Percentiles rank a stretch among this genome's conserved stretches.
phyloP scores from a whole-genome alignment of 1,284 basidiomycete species.

The Cutaneotrichosporon sp. region DNA sequence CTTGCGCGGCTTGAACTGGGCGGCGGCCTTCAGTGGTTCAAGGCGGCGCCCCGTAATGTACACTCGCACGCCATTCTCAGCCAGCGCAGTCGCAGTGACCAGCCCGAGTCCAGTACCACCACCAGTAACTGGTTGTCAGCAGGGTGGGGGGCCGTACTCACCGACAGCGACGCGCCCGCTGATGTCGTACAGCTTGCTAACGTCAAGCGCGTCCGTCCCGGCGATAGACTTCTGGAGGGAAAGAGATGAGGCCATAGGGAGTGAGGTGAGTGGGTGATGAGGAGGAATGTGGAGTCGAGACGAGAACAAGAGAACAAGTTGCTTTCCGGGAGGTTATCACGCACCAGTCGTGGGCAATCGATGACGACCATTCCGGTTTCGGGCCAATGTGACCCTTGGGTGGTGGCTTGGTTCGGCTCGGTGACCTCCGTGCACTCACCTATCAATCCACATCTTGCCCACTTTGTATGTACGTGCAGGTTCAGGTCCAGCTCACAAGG shows the following conservation, averaged over 20 bases:
- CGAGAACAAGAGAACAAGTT: too few relatives aligned
- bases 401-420: too few relatives aligned
- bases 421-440: too few relatives aligned
- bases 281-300: too few relatives aligned
- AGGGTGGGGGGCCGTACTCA: slow-evolving; percentile 8
- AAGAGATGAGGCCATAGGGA: background rate
- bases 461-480: too few relatives aligned
- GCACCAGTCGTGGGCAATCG: too few relatives aligned
- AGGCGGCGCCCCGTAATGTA: slow-evolving; percentile 51
- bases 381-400: too few relatives aligned
- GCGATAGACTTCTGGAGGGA: background rate
- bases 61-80: slow-evolving; percentile 50
- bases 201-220: slow-evolving; percentile 24
- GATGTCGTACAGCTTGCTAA: slow-evolving; percentile 29
- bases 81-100: slow-evolving; percentile 43
- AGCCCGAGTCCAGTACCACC: slow-evolving; percentile 41
- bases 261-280: background rate
- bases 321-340: too few relatives aligned
- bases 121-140: slow-evolving; percentile 32
- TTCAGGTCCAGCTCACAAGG: too few relatives aligned
- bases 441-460: too few relatives aligned
- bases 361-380: too few relatives aligned
- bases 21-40: slow-evolving; percentile 42
- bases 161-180: slow-evolving; percentile 32
- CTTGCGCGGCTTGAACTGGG: background rate